A percentile compares a stretch with the other conserved stretches of the same genome.
Conservation (phyloP, 345 rosid genomes). For the Geranium brycei region DNA sequence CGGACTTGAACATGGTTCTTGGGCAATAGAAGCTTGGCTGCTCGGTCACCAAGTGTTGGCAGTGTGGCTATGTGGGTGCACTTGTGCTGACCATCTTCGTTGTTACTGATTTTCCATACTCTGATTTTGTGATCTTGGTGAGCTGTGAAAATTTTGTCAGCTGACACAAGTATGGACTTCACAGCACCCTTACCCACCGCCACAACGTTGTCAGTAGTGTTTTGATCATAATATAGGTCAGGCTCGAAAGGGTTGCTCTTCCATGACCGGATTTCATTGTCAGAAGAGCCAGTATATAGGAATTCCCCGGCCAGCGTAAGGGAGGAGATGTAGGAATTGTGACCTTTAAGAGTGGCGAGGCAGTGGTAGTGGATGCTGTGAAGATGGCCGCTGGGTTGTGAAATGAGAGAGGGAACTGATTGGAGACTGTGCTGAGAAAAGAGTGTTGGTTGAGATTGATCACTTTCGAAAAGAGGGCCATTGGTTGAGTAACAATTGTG, state of each 20-base stretch:
- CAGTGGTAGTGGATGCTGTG: constrained; percentile 26
- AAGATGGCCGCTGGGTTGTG: background rate
- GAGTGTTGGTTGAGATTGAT: background rate
- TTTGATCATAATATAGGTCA: constrained; percentile 10
- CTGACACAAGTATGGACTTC: constrained; percentile 52
- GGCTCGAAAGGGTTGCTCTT: constrained; percentile 25
- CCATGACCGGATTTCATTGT: constrained; percentile 57
- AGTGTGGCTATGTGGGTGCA: constrained; percentile 62
- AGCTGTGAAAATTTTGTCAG: constrained; percentile 72
- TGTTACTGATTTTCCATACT: constrained; percentile 60
- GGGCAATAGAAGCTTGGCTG: constrained; percentile 38
- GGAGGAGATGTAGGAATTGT: constrained; percentile 53
- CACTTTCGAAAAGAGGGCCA: background rate
- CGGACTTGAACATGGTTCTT: constrained; percentile 56
- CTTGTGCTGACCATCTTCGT: constrained; percentile 26
- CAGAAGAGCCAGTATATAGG: constrained; percentile 59
- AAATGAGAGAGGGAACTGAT: background rate
- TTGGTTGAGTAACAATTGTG: background rate
- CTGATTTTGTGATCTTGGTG: constrained; percentile 94
- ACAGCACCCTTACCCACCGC: constrained; percentile 58
- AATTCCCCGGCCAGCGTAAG: constrained; percentile 44
- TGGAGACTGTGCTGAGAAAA: background rate
- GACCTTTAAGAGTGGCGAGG: constrained; percentile 51
- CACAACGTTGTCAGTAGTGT: constrained; percentile 15
- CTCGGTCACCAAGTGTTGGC: constrained; percentile 75